Evolutionary conservation across 805 yeast species (phyloP).

Genomic region (Saccharomyces kudriavzevii): DNA sequence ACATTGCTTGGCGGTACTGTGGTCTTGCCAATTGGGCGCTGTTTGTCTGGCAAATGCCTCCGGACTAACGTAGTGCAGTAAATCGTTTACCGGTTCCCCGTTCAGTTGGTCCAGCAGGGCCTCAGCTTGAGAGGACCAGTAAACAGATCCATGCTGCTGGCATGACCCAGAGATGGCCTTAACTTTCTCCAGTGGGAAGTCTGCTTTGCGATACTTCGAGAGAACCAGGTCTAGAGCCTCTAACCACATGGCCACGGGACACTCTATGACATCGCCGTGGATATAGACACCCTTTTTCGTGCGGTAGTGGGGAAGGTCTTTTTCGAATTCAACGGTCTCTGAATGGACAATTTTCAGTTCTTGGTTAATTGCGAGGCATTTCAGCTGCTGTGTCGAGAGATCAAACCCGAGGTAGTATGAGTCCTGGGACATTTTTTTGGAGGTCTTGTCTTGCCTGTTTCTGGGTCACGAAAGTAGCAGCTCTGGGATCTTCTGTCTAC

Average conservation of each 20-base stretch:
- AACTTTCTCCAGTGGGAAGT: conserved; percentile 53
- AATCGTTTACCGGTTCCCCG: conserved; percentile 12
- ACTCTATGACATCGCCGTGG: conserved; percentile 48
- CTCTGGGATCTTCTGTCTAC: neutral
- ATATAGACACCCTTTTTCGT: conserved; percentile 68
- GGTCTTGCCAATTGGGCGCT: conserved; percentile 95
- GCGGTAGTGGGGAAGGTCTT: conserved; percentile 49
- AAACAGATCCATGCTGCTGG: conserved; percentile 90
- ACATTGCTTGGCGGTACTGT: conserved; percentile 69
- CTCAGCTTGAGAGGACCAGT: conserved; percentile 52
- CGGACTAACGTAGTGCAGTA: conserved; percentile 42
- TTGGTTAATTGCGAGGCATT: conserved; percentile 57
- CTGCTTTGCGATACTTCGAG: conserved; percentile 38
- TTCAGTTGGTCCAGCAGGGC: conserved; percentile 34
- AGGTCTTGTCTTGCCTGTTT: neutral
- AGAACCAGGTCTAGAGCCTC: conserved; percentile 69
- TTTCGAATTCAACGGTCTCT: conserved; percentile 65
- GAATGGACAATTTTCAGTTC: conserved; percentile 46
- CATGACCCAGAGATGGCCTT: conserved; percentile 74
- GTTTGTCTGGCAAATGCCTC: conserved; percentile 51
- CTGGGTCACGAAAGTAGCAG: neutral
- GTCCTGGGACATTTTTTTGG: conserved; percentile 1
- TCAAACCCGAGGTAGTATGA: conserved; percentile 62
- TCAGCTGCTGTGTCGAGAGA: conserved; percentile 82
- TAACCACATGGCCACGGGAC: conserved; percentile 88